Conservation (phyloP, 179 eudicot species). For the Beta lomatogona region DNA sequence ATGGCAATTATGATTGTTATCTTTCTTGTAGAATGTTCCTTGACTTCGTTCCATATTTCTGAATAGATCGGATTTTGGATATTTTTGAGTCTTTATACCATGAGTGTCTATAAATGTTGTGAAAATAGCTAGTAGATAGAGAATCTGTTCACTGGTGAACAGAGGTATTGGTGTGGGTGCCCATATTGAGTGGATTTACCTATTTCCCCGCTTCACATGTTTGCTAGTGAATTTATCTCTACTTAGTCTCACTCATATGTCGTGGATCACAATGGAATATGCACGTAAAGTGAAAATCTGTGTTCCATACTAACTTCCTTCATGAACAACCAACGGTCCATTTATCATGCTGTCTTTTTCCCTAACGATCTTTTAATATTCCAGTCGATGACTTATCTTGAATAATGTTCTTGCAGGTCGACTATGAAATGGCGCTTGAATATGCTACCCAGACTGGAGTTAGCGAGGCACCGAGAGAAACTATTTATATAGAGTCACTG, state of each 20-base stretch:
- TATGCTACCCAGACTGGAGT: slow-evolving; percentile 94
- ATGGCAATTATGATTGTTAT: neutral
- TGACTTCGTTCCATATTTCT: neutral
- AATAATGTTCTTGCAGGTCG: slow-evolving; percentile 59
- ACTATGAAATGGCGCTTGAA: slow-evolving; percentile 96
- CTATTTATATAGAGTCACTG: slow-evolving; percentile 57
- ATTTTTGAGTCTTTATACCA: neutral
- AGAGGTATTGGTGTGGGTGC: no score
- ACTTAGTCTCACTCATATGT: neutral
- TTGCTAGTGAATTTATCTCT: no score
- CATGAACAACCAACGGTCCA: neutral
- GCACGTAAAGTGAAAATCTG: neutral
- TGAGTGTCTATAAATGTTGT: no score
- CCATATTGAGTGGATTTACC: no score
- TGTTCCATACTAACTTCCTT: neutral
- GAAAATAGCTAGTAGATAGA: no score
- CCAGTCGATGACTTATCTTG: neutral
- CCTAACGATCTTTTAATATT: neutral
- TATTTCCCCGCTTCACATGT: no score
- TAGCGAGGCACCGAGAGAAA: slow-evolving; percentile 84
- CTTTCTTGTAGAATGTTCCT: neutral
- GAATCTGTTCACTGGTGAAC: no score
- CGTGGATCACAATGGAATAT: neutral
- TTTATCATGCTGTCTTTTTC: neutral
- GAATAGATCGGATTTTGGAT: neutral